Evolutionary conservation across 164 flowering plant genomes (phyloP), one percentile per base, ranked within the genome.

Genomic region (Magnolia changhungtana): DNA sequence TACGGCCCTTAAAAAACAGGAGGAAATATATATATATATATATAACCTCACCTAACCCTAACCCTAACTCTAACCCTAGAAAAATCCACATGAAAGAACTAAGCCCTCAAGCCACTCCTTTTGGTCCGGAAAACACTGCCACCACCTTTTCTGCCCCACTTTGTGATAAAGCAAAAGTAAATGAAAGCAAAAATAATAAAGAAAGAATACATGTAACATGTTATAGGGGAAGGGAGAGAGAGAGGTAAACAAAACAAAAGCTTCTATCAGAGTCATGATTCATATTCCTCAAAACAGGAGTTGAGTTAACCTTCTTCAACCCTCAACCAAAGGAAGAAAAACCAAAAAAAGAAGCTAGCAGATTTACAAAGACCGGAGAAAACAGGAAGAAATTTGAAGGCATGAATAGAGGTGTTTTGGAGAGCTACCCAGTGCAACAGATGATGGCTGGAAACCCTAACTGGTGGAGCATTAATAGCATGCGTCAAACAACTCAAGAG

Each of bases 361-460:
- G 61, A 1, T 0, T 55, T 55, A 19, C 19, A 55, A 55, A 16
- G 18, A 55, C 13, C 18, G 13, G 1, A 64, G 24, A 64, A n/a
- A 64, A 64, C 10, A 20, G 67, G 24, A 68, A 45, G 31, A 31
- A 68, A 68, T 64, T 68, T n/a, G 27, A 63, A 77, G 75, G 71
- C 70, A 89, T 88, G 92, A 87, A 88, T 83, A 74, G 91, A 65
- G 84, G 87, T 24, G 76, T 71, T 65, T 74, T 85, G 81, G 82
- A 85, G 84, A 81, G 84, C 65, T 83, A 87, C 19, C 89, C 87
- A 67, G 90, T 87, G 83, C 90, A 88, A 72, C 90, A 90, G 80
- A 83, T 89, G 86, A 85, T 87, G 89, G 86, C 89, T 27, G 92
- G 91, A 81, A 91, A 86, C 88, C 91, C 93, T 80, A 89, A 81